These are phyloP conservation scores for Rhodamnia argentea DNA, from an alignment of 345 rosid genomes.

Conservation along the genomic window DNA sequence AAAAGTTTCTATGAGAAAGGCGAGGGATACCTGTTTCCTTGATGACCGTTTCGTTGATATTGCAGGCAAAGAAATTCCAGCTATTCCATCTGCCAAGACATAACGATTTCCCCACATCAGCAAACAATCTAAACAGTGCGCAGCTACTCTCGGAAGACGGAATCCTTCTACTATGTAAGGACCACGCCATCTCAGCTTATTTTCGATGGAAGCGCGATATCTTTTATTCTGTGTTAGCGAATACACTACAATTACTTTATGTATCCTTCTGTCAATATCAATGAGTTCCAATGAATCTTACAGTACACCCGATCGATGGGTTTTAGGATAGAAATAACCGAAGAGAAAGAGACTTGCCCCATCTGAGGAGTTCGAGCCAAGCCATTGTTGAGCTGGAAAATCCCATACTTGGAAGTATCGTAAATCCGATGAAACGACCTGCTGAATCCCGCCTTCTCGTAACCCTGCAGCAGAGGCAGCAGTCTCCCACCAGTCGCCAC, in stretches of 20 bases:
- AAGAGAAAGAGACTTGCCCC: constrained; percentile 47
- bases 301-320: neutral
- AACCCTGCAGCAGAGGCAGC: constrained; percentile 29
- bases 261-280: neutral
- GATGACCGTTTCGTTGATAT: constrained; percentile 71
- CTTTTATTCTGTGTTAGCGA: neutral
- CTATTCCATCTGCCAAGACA: constrained; percentile 82
- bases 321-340: neutral
- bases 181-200: too few species aligned
- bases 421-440: constrained; percentile 35
- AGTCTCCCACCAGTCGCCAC: constrained; percentile 29
- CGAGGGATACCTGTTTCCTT: constrained; percentile 64
- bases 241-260: neutral
- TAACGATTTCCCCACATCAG: neutral
- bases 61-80: constrained; percentile 96
- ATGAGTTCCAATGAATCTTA: neutral
- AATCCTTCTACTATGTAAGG: neutral
- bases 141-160: neutral
- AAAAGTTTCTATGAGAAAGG: neutral
- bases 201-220: too few species aligned
- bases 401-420: constrained; percentile 71
- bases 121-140: neutral
- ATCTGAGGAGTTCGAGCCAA: constrained; percentile 86
- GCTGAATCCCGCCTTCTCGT: constrained; percentile 18
- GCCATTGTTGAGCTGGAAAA: constrained; percentile 75